A percentile compares a stretch with the other conserved stretches of the same genome.
These are phyloP conservation scores for Flaveria sonorensis DNA, from an alignment of 129 eudicot genomes.

Conservation along the genomic window DNA sequence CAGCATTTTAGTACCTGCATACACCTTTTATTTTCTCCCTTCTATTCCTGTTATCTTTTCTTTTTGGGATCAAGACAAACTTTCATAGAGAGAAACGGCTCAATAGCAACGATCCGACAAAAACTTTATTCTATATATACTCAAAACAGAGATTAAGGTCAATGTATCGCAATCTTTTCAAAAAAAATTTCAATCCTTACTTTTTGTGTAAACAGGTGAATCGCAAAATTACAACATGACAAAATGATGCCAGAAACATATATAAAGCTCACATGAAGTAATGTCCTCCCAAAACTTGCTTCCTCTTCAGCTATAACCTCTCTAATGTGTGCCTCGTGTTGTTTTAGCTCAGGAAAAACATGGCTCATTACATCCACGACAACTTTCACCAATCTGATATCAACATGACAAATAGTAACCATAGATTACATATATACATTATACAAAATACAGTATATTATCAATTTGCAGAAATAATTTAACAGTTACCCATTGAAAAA, in stretches of 20 bases:
- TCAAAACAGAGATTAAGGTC: too few species aligned
- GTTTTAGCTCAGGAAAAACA: conserved; percentile 78
- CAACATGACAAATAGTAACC: background rate
- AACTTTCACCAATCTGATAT: conserved; percentile 59
- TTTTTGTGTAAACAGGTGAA: too few species aligned
- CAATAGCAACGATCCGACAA: too few species aligned
- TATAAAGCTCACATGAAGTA: conserved; percentile 62
- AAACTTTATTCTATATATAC: too few species aligned
- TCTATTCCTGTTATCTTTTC: too few species aligned
- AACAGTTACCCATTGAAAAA: conserved; percentile 73
- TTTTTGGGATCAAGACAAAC: too few species aligned
- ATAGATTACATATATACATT: background rate
- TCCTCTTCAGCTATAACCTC: conserved; percentile 86
- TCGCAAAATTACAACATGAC: background rate
- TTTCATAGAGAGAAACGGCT: too few species aligned
- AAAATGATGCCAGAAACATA: background rate
- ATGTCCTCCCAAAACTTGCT: conserved; percentile 85
- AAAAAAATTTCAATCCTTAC: too few species aligned
- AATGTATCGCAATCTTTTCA: too few species aligned
- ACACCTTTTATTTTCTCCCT: background rate
- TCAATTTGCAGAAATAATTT: background rate
- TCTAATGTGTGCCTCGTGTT: conserved; percentile 56
- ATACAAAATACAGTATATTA: background rate
- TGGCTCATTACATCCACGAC: conserved; percentile 82
- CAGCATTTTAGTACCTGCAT: conserved; percentile 1